These are phyloP conservation scores for Dissophora ornata DNA, from an alignment of 192 early-diverging fungal genomes.

Conservation along the genomic window DNA sequence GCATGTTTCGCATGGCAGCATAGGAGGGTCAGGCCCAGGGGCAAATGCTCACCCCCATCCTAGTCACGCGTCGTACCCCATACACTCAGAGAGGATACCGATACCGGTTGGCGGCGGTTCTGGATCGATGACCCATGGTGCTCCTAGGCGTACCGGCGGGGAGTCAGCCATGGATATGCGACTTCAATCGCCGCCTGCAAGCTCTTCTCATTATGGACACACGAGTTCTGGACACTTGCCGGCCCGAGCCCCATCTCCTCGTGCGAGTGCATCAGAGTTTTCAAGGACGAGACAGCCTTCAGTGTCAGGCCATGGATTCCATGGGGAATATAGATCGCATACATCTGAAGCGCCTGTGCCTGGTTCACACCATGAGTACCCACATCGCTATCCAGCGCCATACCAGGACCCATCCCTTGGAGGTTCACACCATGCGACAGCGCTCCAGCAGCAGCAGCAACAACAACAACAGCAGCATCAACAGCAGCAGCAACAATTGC, in stretches of 20 bases:
- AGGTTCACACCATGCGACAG: slow-evolving; percentile 6
- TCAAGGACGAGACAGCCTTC: slow-evolving; percentile 34
- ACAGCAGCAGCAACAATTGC: slow-evolving; percentile 19
- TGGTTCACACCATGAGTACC: slow-evolving; percentile 28
- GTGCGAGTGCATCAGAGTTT: slow-evolving; percentile 20
- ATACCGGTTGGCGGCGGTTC: neutral
- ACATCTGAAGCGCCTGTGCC: slow-evolving; percentile 5
- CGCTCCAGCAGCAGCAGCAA: slow-evolving; percentile 21
- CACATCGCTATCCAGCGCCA: slow-evolving; percentile 12
- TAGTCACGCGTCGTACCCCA: neutral
- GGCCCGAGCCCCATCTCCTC: slow-evolving; percentile 18
- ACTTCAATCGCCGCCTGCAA: slow-evolving; percentile 33
- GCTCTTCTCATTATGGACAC: slow-evolving; percentile 17
- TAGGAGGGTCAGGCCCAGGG: slow-evolving; percentile 1
- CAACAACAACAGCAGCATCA: slow-evolving; percentile 21
- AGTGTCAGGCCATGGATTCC: slow-evolving; percentile 12
- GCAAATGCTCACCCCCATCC: neutral
- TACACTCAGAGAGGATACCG: neutral
- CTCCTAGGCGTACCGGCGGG: slow-evolving; percentile 23
- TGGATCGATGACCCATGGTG: slow-evolving; percentile 6
- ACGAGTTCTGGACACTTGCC: neutral
- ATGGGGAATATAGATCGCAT: slow-evolving; percentile 38
- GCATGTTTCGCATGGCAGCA: slow-evolving; percentile 10
- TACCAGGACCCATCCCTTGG: slow-evolving; percentile 14
- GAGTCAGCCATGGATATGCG: slow-evolving; percentile 30